Evolutionary conservation across 441 rosid species (phyloP), one percentile per base, ranked within the genome.

Genomic region (Eutrema salsugineum): DNA sequence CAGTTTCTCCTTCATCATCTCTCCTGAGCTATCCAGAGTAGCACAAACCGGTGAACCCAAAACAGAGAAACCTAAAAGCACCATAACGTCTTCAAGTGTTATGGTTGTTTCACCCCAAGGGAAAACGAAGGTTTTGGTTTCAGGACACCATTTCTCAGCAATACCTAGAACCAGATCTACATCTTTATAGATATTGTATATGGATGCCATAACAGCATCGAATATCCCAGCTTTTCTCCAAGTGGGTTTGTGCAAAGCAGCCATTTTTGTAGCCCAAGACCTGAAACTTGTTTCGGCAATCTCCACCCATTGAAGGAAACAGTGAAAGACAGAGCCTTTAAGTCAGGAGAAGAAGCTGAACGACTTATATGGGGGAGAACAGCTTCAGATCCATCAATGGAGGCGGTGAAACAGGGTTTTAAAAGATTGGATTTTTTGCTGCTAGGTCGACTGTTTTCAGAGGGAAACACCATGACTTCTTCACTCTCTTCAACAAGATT

Each of bases 91-190:
- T 32, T 85, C 85, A 0, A 82, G 70, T 0, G 88, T 84, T 11
- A 85, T 35, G 4, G 83, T 81, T 1, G 83, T 83, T 75, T 85
- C 90, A 8, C 85, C 90, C 83, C 83, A 84, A 3, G 83, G 82
- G 9, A 86, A 85, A 22, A 83, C 43, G 51, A 83, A 80, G 0
- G 80, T 67, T 12, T 67, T 84, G 1, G 83, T 84, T 22, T 77
- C 78, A 7, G 71, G 68, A 55, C 84, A 77, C 85, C 84, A 82
- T 33, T 44, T 68, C 80, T 83, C 78, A 2, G 69, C 75, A 5
- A 86, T 12, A 33, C 48, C 75, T 15, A 83, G 46, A 30, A 83
- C 1, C 3, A 82, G 27, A 20, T 71, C 49, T 20, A 1, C 0
- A 48, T 83, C n/a, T 24, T 2, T 67, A 1, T 0, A 1, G 58